Evolutionary conservation across 2,329 filamentous ascomycete species (phyloP).

Genomic region (Coleophoma eucalyptorum): DNA sequence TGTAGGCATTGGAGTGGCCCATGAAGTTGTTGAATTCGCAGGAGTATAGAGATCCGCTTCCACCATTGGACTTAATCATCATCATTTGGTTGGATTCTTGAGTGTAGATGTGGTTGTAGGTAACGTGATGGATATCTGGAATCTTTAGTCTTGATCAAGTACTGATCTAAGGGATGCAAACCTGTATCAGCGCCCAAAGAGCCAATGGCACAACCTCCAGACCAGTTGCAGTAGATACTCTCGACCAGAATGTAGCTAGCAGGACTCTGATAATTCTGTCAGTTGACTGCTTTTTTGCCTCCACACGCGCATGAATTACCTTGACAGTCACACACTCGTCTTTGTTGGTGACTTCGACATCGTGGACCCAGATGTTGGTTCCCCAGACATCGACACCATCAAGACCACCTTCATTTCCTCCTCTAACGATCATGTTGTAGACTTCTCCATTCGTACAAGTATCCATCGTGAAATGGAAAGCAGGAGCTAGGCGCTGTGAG

Average conservation of each 20-base stretch:
- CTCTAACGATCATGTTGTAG: slow-evolving; percentile 51
- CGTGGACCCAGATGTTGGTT: slow-evolving; percentile 54
- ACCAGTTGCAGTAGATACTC: slow-evolving; percentile 58
- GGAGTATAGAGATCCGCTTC: slow-evolving; percentile 28
- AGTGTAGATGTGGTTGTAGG: slow-evolving; percentile 55
- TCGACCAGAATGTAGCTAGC: slow-evolving; percentile 54
- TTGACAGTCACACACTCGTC: slow-evolving; percentile 58
- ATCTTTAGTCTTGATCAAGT: no score
- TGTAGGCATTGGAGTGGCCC: slow-evolving; percentile 55
- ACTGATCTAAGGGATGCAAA: background rate
- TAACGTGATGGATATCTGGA: slow-evolving; percentile 43
- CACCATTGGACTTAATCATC: slow-evolving; percentile 60
- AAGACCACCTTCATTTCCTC: slow-evolving; percentile 45
- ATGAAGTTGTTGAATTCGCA: slow-evolving; percentile 53
- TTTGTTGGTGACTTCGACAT: slow-evolving; percentile 59
- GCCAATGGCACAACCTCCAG: slow-evolving; percentile 54
- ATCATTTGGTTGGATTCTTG: slow-evolving; percentile 58
- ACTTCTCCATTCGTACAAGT: slow-evolving; percentile 46
- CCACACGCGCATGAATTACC: background rate
- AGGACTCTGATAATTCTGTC: slow-evolving; percentile 31
- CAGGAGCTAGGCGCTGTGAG: slow-evolving; percentile 17
- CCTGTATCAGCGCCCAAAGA: slow-evolving; percentile 43
- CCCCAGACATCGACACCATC: slow-evolving; percentile 54
- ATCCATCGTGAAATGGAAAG: slow-evolving; percentile 41
- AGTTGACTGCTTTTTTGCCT: background rate